Evolutionary conservation across 1,284 basidiomycete species (phyloP).

Genomic region (Anthracocystis walkeri): DNA sequence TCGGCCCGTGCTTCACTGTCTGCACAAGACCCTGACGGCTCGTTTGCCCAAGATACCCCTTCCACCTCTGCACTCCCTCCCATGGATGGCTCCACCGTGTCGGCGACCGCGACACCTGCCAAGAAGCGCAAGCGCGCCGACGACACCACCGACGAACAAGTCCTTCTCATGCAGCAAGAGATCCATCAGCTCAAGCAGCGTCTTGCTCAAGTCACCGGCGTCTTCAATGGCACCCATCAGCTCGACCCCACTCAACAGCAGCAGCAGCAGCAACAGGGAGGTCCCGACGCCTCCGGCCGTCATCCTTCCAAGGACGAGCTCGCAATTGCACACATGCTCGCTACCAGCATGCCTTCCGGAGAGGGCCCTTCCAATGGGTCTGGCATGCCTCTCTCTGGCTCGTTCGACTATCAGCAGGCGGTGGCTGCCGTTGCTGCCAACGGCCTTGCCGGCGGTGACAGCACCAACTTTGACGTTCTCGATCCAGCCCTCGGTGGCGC

Average conservation of each 20-base stretch:
- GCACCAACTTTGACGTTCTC: conserved; percentile 37
- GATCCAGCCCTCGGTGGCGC: conserved; percentile 46
- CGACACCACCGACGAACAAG: conserved; percentile 33
- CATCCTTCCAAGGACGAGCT: conserved; percentile 59
- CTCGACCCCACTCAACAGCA: conserved; percentile 21
- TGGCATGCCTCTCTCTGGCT: conserved; percentile 16
- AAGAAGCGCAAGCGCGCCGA: conserved; percentile 53
- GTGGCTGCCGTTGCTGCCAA: conserved; percentile 44
- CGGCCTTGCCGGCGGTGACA: conserved; percentile 16
- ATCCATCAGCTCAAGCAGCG: conserved; percentile 47
- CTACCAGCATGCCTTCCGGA: conserved; percentile 61
- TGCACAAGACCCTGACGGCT: conserved; percentile 28
- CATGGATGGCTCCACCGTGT: conserved; percentile 42
- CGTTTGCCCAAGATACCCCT: conserved; percentile 27
- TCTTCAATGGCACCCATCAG: conserved; percentile 32
- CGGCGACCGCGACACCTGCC: conserved; percentile 19
- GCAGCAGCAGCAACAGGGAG: conserved; percentile 32
- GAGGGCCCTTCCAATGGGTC: conserved; percentile 43
- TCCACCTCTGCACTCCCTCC: conserved; percentile 21
- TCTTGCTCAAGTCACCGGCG: conserved; percentile 47
- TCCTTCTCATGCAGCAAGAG: conserved; percentile 45
- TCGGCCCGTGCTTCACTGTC: conserved; percentile 34
- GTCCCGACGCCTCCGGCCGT: conserved; percentile 22
- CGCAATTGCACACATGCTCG: conserved; percentile 59
- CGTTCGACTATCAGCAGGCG: conserved; percentile 47